Base-by-base conservation (phyloP, 2,329 filamentous ascomycete genomes). In the Arthrobotrys conoides region DNA sequence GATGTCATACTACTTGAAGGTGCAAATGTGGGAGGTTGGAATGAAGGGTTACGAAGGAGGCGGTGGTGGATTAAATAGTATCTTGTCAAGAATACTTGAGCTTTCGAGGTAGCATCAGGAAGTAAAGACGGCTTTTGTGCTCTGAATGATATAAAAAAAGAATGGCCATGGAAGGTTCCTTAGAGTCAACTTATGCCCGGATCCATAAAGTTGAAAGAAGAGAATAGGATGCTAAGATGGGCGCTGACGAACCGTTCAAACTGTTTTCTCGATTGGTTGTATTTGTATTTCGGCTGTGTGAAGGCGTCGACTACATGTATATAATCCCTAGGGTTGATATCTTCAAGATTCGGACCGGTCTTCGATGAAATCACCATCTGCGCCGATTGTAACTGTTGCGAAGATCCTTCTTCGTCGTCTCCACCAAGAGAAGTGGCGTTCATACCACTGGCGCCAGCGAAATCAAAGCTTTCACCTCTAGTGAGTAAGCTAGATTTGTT, bases 61-160 rank as follows among this genome's bases (percentile, higher is more conserved):
- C 96, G 91, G 84, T 98, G 95, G 83, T 97, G 92, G 64, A 98
- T 91, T 69, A 98, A 89, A 82, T 97, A 92, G 84, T 96, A 98
- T 80, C 94, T 89, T 83, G 97, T 94, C 80, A 94, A 90, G 85
- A 97, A 97, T 53, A 96, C 87, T 2, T 90, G 87, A 0, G 93
- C 97, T 84, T 97, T 97, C 83, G 94, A 92, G 5, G 90, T 89
- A 16, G 93, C 90, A 8, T 89, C 87, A 0, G 96, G 93, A 80
- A 99, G 87, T 48, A 95, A 83, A 0, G 91, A 91, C 14, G 92
- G 89, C 80, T 90, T 90, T 12, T 88, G 87, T 3, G 91, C 88
- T 83, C 89, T 91, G 81, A 14, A 18, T 24, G 33, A 44, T 30
- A 41, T 57, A 24, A 57, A 38, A 1, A 57, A 57, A 38, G 8